Evolutionary conservation across 768 basidiomycete species (phyloP).

Genomic region (Amanita molliuscula): DNA sequence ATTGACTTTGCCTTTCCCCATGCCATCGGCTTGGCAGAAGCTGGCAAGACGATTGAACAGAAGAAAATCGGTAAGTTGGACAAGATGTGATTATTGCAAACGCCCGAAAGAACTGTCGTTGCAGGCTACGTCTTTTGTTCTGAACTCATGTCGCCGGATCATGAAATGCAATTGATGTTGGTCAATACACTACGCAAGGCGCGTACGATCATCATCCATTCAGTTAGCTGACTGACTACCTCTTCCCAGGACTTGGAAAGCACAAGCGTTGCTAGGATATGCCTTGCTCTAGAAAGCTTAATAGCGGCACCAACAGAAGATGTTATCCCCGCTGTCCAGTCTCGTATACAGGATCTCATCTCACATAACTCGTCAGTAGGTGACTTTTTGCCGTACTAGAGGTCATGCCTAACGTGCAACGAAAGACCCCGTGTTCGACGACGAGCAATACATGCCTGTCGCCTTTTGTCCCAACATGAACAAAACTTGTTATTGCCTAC

Average conservation of each 20-base stretch:
- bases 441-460: constrained; percentile 50
- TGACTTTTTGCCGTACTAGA: constrained; percentile 8
- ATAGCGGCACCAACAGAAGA: constrained; percentile 52
- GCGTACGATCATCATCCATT: constrained; percentile 1
- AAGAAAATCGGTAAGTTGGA: constrained; percentile 51
- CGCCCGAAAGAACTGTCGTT: background rate
- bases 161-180: constrained; percentile 74
- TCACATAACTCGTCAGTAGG: constrained; percentile 68
- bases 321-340: constrained; percentile 67
- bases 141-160: constrained; percentile 55
- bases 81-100: background rate
- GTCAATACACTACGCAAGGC: constrained; percentile 84
- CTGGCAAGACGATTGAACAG: constrained; percentile 46
- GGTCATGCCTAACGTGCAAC: constrained; percentile 6
- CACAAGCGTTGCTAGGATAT: constrained; percentile 41
- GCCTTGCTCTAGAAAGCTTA: constrained; percentile 63
- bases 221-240: constrained; percentile 1
- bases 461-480: constrained; percentile 37
- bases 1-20: constrained; percentile 55
- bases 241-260: constrained; percentile 60
- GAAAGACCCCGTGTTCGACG: constrained; percentile 48
- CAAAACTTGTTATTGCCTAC: constrained; percentile 34
- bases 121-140: constrained; percentile 73
- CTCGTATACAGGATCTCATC: constrained; percentile 53
- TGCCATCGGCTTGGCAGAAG: constrained; percentile 69